phyloP scores from a whole-genome alignment of 1,284 basidiomycete genomes.

The Sanguinoderma infundibulare region DNA sequence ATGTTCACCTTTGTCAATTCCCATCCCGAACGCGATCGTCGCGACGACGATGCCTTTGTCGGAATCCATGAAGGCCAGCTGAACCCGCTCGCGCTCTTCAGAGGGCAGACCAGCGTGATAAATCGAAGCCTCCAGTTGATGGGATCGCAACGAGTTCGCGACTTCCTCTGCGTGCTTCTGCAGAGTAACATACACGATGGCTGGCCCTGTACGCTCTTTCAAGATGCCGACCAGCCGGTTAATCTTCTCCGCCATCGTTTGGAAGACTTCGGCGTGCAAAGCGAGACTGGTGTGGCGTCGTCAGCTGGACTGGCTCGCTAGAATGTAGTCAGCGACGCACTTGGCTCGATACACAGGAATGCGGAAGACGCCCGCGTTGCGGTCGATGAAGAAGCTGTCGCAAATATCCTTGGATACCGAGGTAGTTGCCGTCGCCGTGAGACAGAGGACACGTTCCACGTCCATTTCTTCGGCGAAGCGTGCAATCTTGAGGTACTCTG shows the following conservation, averaged over 20 bases:
- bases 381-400: slow-evolving; percentile 53
- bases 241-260: slow-evolving; percentile 45
- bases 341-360: slow-evolving; percentile 47
- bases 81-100: slow-evolving; percentile 58
- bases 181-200: slow-evolving; percentile 74
- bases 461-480: slow-evolving; percentile 63
- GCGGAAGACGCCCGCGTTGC: slow-evolving; percentile 43
- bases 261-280: slow-evolving; percentile 57
- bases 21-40: slow-evolving; percentile 76
- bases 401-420: slow-evolving; percentile 71
- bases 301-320: not conserved
- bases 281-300: slow-evolving; percentile 46
- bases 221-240: slow-evolving; percentile 48
- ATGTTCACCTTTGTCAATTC: slow-evolving; percentile 63
- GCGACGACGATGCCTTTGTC: slow-evolving; percentile 70
- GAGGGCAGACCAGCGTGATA: slow-evolving; percentile 74
- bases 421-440: slow-evolving; percentile 75
- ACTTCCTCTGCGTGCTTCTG: slow-evolving; percentile 69
- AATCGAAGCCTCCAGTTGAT: slow-evolving; percentile 56
- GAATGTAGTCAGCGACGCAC: slow-evolving; percentile 30
- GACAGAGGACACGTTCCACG: slow-evolving; percentile 70
- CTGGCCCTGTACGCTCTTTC: slow-evolving; percentile 51
- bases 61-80: slow-evolving; percentile 68
- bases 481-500: slow-evolving; percentile 60
- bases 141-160: slow-evolving; percentile 51